Base-by-base conservation (phyloP, 371 early-diverging fungal genomes). In the Mucor indicus region DNA sequence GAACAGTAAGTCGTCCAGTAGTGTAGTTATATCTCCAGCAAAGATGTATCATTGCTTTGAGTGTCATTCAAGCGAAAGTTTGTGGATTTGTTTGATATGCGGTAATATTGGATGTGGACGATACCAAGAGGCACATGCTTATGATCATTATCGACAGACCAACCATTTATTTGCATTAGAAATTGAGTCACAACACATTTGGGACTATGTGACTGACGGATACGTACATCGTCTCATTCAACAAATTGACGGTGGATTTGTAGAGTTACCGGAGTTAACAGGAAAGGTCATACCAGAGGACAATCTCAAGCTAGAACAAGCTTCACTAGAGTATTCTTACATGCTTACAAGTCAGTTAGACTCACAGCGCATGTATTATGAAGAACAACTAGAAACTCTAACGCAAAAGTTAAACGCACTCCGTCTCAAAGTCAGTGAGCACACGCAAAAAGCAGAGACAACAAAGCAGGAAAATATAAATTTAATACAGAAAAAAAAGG, bases 181-280 rank as follows among this genome's bases (percentile, higher is more conserved):
- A 56, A 79, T 98, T 16, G 92, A 92, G 37, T 93, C 95, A 10
- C 94, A 95, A 63, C 75, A 92, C 3, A 93, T 98, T 15, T 98
- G 98, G 98, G 98, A 98, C 61, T 98, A 98, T 75, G 86, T 84
- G 1, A 91, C 95, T 3, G 96, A 98, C 67, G 92, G 94, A 0
- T 91, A 95, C 60, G 95, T 96, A 5, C 98, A 98, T 63, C 83
- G 96, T 5, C 52, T 96, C 57, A 83, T 96, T 46, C 95, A 93
- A 60, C 93, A 91, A 66, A 68, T 80, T 0, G 96, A 96, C 55
- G 95, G 95, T 11, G 92, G 92, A 48, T 50, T 96, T 13, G 93
- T 96, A 9, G 95, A 95, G 45, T 60, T 96, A 23, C 89, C 92
- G 0, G 69, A 84, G 15, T 9, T n/a, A 30, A 33, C 19, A 43